Evolutionary conservation across 2,329 filamentous ascomycete species (phyloP).

Genomic region (Aureobasidium vineae): DNA sequence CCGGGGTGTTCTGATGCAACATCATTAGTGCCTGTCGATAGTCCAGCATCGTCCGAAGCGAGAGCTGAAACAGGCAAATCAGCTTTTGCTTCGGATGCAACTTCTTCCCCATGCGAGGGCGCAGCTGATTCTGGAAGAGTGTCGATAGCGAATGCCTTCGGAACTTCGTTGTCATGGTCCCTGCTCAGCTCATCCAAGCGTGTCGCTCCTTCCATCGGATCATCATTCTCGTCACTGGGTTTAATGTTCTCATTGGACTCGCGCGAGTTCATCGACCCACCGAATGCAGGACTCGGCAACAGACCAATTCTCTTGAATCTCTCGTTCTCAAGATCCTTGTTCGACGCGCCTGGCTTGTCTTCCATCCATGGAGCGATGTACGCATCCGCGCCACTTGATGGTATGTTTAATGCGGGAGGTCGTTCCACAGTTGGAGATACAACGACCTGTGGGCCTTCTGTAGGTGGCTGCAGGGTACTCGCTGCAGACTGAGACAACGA

Average conservation of each 20-base stretch:
- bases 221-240: not conserved
- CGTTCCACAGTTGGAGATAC: not conserved
- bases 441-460: constrained; percentile 1
- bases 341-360: not conserved
- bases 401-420: not conserved
- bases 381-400: not conserved
- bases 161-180: not conserved
- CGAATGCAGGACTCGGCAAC: constrained; percentile 27
- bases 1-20: not conserved
- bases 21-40: not conserved
- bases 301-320: constrained; percentile 25
- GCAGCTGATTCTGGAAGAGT: not conserved
- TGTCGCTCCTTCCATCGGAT: not conserved
- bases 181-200: not conserved
- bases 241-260: constrained; percentile 17
- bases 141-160: not conserved
- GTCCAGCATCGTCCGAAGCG: not conserved
- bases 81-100: too few species aligned
- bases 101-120: not conserved
- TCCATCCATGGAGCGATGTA: constrained; percentile 24
- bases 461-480: not conserved
- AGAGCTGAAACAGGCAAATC: not conserved
- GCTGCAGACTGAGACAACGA: constrained; percentile 1
- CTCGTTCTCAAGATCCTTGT: constrained; percentile 21
- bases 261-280: constrained; percentile 20